Conservation (phyloP, 352 stramenopile species). For the Phytophthora niederhauseri region DNA sequence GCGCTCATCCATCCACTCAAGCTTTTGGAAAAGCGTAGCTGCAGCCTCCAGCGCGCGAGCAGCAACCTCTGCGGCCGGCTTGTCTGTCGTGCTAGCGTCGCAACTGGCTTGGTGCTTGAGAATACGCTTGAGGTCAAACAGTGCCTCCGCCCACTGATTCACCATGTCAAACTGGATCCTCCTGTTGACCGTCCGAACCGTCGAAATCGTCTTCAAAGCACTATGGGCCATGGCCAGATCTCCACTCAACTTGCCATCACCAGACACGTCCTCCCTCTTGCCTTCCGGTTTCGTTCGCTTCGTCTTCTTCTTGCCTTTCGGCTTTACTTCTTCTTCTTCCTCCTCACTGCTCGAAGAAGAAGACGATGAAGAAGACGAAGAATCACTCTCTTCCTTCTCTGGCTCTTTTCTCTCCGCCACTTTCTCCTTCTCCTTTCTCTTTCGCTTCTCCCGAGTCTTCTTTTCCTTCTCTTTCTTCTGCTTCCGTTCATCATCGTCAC, state of each 20-base stretch:
- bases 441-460: neutral
- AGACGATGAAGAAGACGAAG: neutral
- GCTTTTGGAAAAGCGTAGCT: conserved; percentile 10
- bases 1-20: conserved; percentile 16
- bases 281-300: conserved; percentile 4
- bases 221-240: conserved; percentile 27
- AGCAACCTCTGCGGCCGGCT: conserved; percentile 22
- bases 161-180: conserved; percentile 12
- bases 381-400: conserved; percentile 6
- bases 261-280: neutral
- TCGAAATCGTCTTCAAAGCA: conserved; percentile 10
- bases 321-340: conserved; percentile 2
- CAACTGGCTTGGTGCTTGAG: conserved; percentile 22
- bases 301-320: conserved; percentile 16
- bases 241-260: neutral
- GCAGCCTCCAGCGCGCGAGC: conserved; percentile 26
- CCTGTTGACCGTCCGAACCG: conserved; percentile 15
- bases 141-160: conserved; percentile 11
- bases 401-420: neutral
- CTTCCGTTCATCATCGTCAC: too few species aligned
- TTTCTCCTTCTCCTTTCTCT: conserved; percentile 1
- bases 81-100: conserved; percentile 15
- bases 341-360: neutral
- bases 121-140: conserved; percentile 23
- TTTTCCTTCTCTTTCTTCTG: conserved; percentile 13